These are phyloP conservation scores for Pyronema omphalodes DNA, from an alignment of 495 filamentous ascomycete genomes.

Conservation along the genomic window DNA sequence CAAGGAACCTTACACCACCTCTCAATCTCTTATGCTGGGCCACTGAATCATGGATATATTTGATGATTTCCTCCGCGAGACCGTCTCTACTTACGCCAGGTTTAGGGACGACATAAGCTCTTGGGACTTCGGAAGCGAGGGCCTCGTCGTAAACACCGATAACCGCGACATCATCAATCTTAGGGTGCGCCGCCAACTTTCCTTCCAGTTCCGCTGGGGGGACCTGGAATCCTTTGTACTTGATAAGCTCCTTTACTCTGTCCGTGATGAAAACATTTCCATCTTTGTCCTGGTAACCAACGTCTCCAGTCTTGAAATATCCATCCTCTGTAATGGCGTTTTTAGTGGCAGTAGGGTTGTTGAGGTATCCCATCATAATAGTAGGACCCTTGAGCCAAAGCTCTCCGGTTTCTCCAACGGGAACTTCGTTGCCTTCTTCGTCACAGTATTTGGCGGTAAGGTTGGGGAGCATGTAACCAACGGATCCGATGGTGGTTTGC, in stretches of 20 bases:
- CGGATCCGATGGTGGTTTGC: constrained; percentile 57
- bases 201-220: constrained; percentile 76
- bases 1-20: constrained; percentile 67
- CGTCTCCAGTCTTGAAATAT: constrained; percentile 72
- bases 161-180: constrained; percentile 71
- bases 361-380: constrained; percentile 60
- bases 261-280: constrained; percentile 60
- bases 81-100: constrained; percentile 32
- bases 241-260: constrained; percentile 81
- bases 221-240: constrained; percentile 81
- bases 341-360: constrained; percentile 43
- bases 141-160: constrained; percentile 55
- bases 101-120: constrained; percentile 59
- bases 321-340: constrained; percentile 51
- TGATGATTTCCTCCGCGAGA: constrained; percentile 41
- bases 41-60: constrained; percentile 43
- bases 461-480: constrained; percentile 53
- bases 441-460: constrained; percentile 60
- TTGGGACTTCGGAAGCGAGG: constrained; percentile 61
- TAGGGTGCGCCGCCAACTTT: constrained; percentile 47
- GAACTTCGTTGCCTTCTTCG: constrained; percentile 39
- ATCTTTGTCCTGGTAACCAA: constrained; percentile 36
- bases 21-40: constrained; percentile 58
- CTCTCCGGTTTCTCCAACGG: constrained; percentile 45
- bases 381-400: constrained; percentile 64